Evolutionary conservation across 352 stramenopile genomes (phyloP).

Genomic region (Blastocystis sp.): DNA sequence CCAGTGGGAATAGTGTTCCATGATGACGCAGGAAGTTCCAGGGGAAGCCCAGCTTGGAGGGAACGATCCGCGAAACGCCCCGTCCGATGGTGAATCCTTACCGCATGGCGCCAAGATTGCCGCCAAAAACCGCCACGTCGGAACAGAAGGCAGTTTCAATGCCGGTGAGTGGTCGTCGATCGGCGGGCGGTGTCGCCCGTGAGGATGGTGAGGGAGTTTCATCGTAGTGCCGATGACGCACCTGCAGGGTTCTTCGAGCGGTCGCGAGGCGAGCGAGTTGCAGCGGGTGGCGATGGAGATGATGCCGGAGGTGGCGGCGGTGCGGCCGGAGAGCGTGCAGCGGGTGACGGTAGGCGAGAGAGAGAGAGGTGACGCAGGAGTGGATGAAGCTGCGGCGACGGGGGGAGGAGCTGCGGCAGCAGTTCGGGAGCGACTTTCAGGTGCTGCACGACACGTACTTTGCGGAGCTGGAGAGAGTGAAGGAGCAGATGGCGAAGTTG

Average conservation of each 20-base stretch:
- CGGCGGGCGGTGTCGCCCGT: not conserved
- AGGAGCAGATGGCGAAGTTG: conserved; percentile 4
- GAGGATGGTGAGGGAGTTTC: not conserved
- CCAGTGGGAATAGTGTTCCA: not conserved
- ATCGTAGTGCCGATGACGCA: conserved; percentile 36
- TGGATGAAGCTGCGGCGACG: conserved; percentile 32
- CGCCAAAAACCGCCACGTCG: too few relatives aligned
- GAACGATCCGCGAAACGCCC: not conserved
- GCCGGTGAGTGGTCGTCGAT: too few relatives aligned
- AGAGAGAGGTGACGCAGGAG: not conserved
- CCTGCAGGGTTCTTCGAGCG: not conserved
- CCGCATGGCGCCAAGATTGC: not conserved
- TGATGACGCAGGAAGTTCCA: too few relatives aligned
- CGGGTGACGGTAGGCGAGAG: not conserved
- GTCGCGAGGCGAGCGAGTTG: not conserved
- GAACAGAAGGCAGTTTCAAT: too few relatives aligned
- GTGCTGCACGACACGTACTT: conserved; percentile 22
- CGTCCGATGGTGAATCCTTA: conserved; percentile 8
- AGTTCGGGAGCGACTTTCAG: conserved; percentile 17
- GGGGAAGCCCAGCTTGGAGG: too few relatives aligned
- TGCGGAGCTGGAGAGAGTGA: not conserved
- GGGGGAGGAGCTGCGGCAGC: not conserved
- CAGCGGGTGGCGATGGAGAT: not conserved
- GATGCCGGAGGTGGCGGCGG: not conserved
- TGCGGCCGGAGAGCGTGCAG: not conserved